A percentile compares a stretch with the other conserved stretches of the same genome.
Conservation (phyloP, 148 eudicot genomes). For the Diospyros kaki region DNA sequence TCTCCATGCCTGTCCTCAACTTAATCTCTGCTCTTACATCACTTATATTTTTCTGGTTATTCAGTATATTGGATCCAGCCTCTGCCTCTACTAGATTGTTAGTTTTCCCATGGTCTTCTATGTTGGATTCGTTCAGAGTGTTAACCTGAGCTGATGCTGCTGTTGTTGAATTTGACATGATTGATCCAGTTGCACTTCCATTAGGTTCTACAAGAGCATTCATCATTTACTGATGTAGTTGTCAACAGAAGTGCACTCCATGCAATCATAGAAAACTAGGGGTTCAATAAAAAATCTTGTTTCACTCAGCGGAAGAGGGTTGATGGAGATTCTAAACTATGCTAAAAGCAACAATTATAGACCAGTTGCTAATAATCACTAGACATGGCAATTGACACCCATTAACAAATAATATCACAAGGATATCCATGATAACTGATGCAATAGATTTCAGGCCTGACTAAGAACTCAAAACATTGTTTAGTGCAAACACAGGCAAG, state of each 20-base stretch:
- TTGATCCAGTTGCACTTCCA: slow-evolving; percentile 23
- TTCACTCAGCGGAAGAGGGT: background rate
- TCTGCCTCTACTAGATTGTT: slow-evolving; percentile 5
- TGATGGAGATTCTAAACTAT: background rate
- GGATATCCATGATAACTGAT: background rate
- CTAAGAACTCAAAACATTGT: slow-evolving; percentile 4
- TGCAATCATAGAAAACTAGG: background rate
- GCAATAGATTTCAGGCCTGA: background rate
- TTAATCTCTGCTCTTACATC: slow-evolving; percentile 23
- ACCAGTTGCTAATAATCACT: background rate
- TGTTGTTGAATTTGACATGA: slow-evolving; percentile 14
- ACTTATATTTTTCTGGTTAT: slow-evolving; percentile 3
- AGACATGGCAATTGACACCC: background rate
- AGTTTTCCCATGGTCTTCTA: slow-evolving; percentile 25
- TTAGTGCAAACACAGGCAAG: background rate
- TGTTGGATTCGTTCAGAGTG: slow-evolving; percentile 35
- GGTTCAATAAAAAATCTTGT: background rate
- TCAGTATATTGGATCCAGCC: too few relatives aligned
- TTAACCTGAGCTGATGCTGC: slow-evolving; percentile 18
- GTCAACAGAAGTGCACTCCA: background rate
- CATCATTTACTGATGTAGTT: background rate
- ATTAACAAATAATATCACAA: slow-evolving; percentile 2
- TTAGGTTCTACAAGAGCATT: slow-evolving; percentile 19
- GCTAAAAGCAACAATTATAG: slow-evolving; percentile 1
- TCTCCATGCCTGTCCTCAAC: slow-evolving; percentile 27